These are phyloP conservation scores for Solanum rostratum DNA, from an alignment of 257 asterid genomes.

Conservation along the genomic window DNA sequence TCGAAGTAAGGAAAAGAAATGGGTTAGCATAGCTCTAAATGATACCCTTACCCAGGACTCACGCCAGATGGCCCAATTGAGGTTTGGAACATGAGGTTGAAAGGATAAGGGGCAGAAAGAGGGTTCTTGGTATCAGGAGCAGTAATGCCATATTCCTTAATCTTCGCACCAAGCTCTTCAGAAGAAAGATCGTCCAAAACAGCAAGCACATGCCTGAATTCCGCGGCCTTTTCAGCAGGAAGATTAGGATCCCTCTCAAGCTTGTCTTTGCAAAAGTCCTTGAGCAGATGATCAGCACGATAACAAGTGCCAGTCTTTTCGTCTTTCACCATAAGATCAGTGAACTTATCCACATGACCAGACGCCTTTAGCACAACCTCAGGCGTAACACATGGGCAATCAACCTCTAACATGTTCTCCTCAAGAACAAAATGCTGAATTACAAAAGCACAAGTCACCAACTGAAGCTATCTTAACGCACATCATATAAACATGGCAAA, in stretches of 20 bases:
- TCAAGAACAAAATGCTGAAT: conserved; percentile 25
- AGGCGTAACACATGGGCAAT: conserved; percentile 24
- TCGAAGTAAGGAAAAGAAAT: not conserved
- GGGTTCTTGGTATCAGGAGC: conserved; percentile 15
- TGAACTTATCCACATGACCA: conserved; percentile 23
- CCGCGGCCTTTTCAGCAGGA: conserved; percentile 13
- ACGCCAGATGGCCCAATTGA: conserved; percentile 14
- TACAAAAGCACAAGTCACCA: not conserved
- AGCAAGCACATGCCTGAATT: conserved; percentile 21
- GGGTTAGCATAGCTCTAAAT: not conserved
- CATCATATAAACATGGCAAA: not conserved
- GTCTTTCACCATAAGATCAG: conserved; percentile 27
- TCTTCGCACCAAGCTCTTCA: conserved; percentile 18
- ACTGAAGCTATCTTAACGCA: not conserved
- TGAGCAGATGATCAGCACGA: conserved; percentile 27
- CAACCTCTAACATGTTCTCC: conserved; percentile 24
- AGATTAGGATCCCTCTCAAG: conserved; percentile 19
- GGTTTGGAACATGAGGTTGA: conserved; percentile 17
- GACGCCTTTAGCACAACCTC: conserved; percentile 18
- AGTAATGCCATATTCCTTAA: conserved; percentile 17
- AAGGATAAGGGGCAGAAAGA: conserved; percentile 17
- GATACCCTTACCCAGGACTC: conserved; percentile 11
- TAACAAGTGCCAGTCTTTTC: conserved; percentile 22
- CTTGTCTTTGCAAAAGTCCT: conserved; percentile 24
- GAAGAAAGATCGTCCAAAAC: conserved; percentile 15